Evolutionary conservation across 495 filamentous ascomycete genomes (phyloP).

Genomic region (Neurospora sp.): DNA sequence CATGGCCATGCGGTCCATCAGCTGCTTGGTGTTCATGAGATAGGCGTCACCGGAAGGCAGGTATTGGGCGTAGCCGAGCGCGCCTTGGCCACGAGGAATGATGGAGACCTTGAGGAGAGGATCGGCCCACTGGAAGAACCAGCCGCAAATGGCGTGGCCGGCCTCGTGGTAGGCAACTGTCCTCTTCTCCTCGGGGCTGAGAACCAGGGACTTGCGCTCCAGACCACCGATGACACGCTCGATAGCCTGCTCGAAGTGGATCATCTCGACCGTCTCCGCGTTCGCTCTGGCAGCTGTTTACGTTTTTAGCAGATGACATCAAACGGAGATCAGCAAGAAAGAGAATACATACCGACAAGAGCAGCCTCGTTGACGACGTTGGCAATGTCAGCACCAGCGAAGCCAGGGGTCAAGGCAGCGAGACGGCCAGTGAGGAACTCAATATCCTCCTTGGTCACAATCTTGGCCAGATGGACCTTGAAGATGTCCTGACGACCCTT

Average conservation of each 20-base stretch:
- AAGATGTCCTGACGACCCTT: slow-evolving; percentile 95
- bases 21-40: slow-evolving; percentile 85
- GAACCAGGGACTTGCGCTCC: slow-evolving; percentile 90
- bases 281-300: slow-evolving; percentile 66
- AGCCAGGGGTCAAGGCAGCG: slow-evolving; percentile 86
- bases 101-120: slow-evolving; percentile 97
- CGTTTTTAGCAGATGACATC: slow-evolving; percentile 22
- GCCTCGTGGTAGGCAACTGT: slow-evolving; percentile 97
- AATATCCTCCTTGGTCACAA: slow-evolving; percentile 80
- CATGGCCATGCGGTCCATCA: slow-evolving; percentile 99
- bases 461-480: slow-evolving; percentile 81
- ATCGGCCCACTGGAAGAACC: slow-evolving; percentile 94
- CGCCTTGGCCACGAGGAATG: slow-evolving; percentile 89
- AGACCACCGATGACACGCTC: slow-evolving; percentile 89
- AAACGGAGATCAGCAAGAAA: neutral
- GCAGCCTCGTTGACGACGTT: slow-evolving; percentile 98
- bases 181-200: slow-evolving; percentile 85
- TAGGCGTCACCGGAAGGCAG: slow-evolving; percentile 85
- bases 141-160: slow-evolving; percentile 95
- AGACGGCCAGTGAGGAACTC: slow-evolving; percentile 80
- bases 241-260: slow-evolving; percentile 86
- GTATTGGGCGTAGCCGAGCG: slow-evolving; percentile 93
- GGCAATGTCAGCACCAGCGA: slow-evolving; percentile 94
- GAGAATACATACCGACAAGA: slow-evolving; percentile 66
- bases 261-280: slow-evolving; percentile 68